Evolutionary conservation across 495 filamentous ascomycete genomes (phyloP), one percentile per base, ranked within the genome.

Genomic region (Sabuloglossum arenarium): DNA sequence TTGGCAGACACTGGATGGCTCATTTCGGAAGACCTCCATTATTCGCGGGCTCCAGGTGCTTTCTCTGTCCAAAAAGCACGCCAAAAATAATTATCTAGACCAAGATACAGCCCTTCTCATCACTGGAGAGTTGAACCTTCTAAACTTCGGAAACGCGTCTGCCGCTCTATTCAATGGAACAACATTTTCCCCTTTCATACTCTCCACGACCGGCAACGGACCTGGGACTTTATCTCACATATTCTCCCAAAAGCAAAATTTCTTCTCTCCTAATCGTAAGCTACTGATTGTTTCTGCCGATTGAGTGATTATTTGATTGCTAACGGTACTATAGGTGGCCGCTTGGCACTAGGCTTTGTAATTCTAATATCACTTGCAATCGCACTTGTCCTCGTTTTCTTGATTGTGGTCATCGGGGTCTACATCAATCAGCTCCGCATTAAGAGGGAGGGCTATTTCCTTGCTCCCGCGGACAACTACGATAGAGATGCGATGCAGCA

Each of bases 341-440:
- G 78, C 64, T 76, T 91, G 59, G 84, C 87, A 10, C 74, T 85
- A 58, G 93, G 86, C 34, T 89, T 94, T 59, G 76, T 96, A 30
- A 85, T 96, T 16, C 75, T 99, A 30, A 89, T 99, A 49, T 83
- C 80, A n/a, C 82, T 99, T 56, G 94, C 84, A 49, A 86, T 91
- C 59, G 81, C 91, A 0, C 78, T 97, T 8, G 88, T 75, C 50
- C 77, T 89, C 58, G 86, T 89, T 64, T 85, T 96, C 68, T 71
- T 95, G 43, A 79, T 99, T 51, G 88, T 99, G 56, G 77, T 86
- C 24, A 76, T 79, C 29, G 91, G 91, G 56, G 75, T 97, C 56
- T 70, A 94, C 56, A 71, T 87, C 30, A 89, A 94, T 65, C 82
- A 88, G 55, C 75, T 86, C 46, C 84, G 91, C 62, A 82, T 88